Evolutionary conservation across 2,329 filamentous ascomycete species (phyloP).

Genomic region (Colletotrichum echinochloae): DNA sequence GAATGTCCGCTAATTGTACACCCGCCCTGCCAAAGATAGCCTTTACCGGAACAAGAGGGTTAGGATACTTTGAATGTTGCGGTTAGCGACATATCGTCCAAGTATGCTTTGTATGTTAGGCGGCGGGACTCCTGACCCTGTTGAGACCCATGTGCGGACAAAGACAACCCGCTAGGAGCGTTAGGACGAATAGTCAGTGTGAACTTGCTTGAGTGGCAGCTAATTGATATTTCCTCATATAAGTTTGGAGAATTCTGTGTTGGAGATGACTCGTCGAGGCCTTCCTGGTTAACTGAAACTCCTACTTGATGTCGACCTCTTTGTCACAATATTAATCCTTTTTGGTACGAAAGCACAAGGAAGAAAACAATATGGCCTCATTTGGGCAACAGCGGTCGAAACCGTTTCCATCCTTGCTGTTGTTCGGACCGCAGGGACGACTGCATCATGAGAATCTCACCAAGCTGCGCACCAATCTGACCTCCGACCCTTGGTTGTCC

Average conservation of each 20-base stretch:
- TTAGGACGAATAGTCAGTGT: too few species aligned
- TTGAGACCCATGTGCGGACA: background rate
- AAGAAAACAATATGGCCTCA: background rate
- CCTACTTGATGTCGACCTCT: background rate
- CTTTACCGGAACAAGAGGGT: too few species aligned
- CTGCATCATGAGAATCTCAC: background rate
- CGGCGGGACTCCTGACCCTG: background rate
- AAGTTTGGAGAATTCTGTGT: background rate
- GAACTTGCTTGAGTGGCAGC: too few species aligned
- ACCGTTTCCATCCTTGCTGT: background rate
- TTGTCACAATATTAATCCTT: background rate
- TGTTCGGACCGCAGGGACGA: conserved; percentile 18
- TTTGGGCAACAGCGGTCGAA: too few species aligned
- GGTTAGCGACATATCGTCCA: too few species aligned
- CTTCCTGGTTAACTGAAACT: background rate
- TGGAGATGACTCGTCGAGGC: background rate
- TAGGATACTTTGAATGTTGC: too few species aligned
- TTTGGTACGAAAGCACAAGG: too few species aligned
- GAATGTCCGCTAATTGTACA: too few species aligned
- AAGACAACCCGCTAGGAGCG: too few species aligned
- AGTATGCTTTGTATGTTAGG: too few species aligned
- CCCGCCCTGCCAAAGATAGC: too few species aligned
- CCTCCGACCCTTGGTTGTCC: background rate
- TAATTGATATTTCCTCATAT: accelerated
- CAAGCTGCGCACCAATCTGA: background rate